Percentiles rank a stretch among this genome's conserved stretches.
phyloP scores from a whole-genome alignment of 2,329 filamentous ascomycete species.

The Hypoxylon sp. region DNA sequence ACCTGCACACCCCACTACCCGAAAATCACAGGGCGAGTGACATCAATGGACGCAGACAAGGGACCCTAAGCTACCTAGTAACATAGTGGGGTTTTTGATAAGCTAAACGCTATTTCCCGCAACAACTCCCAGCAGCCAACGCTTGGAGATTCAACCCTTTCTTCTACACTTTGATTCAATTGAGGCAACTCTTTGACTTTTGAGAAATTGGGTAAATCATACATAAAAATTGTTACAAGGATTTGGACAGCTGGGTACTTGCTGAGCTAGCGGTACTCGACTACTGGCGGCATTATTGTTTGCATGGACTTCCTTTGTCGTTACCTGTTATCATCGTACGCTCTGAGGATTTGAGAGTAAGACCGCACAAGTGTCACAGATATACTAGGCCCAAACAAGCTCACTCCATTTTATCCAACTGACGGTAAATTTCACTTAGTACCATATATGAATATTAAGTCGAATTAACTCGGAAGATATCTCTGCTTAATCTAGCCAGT shows the following conservation, averaged over 20 bases:
- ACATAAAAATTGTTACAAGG: not conserved
- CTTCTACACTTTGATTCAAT: not conserved
- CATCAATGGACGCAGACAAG: not conserved
- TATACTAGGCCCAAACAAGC: not conserved
- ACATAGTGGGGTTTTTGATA: not conserved
- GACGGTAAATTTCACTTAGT: not conserved
- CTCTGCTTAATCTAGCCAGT: too few relatives aligned
- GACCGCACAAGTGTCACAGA: not conserved
- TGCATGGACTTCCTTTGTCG: not conserved
- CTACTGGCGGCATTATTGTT: not conserved
- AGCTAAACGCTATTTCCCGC: not conserved
- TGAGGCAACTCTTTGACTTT: not conserved
- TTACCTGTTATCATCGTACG: not conserved
- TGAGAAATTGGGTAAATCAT: not conserved
- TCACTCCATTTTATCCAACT: not conserved
- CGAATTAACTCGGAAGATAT: too few relatives aligned
- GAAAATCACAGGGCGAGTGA: slow-evolving; percentile 1
- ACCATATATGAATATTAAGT: too few relatives aligned
- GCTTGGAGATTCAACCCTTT: too few relatives aligned
- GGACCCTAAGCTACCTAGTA: not conserved
- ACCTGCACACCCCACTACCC: slow-evolving; percentile 8
- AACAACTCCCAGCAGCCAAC: too few relatives aligned
- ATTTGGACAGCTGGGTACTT: not conserved
- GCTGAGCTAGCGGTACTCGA: not conserved
- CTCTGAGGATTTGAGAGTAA: not conserved